Conservation (phyloP, 2,329 filamentous ascomycete species). For the Phaeoacremonium minimum region DNA sequence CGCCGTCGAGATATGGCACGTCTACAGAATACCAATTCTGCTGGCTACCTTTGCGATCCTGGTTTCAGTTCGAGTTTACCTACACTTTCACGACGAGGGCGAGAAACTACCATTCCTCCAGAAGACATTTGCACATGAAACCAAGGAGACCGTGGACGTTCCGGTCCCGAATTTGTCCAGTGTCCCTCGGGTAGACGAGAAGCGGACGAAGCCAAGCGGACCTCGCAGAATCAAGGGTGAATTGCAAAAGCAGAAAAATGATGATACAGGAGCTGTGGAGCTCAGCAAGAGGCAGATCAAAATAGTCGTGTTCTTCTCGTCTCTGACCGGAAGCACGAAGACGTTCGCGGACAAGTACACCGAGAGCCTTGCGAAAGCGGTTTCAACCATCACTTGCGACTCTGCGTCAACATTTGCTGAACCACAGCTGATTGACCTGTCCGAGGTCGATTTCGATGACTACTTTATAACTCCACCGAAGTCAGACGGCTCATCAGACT, state of each 20-base stretch:
- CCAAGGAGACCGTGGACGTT: neutral
- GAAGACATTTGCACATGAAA: conserved; percentile 21
- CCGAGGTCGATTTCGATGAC: conserved; percentile 88
- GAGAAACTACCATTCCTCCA: conserved; percentile 31
- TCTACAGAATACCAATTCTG: conserved; percentile 38
- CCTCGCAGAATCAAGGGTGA: conserved; percentile 42
- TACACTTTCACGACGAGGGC: conserved; percentile 29
- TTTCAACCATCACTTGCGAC: conserved; percentile 41
- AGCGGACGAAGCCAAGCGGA: conserved; percentile 27
- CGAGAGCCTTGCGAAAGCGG: conserved; percentile 46
- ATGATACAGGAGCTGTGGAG: conserved; percentile 18
- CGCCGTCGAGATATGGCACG: conserved; percentile 38
- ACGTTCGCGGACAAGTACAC: conserved; percentile 63
- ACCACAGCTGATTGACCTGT: conserved; percentile 70
- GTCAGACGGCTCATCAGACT: conserved; percentile 33
- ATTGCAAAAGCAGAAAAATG: conserved; percentile 25
- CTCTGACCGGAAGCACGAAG: conserved; percentile 79
- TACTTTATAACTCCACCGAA: conserved; percentile 80
- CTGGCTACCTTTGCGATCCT: conserved; percentile 31
- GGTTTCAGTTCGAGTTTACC: conserved; percentile 33
- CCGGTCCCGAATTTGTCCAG: neutral
- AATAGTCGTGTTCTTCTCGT: conserved; percentile 82
- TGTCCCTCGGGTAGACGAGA: conserved; percentile 12
- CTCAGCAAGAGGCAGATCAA: conserved; percentile 47
- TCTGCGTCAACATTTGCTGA: conserved; percentile 37